Conservation (phyloP, 345 rosid genomes). For the Noccaea caerulescens region DNA sequence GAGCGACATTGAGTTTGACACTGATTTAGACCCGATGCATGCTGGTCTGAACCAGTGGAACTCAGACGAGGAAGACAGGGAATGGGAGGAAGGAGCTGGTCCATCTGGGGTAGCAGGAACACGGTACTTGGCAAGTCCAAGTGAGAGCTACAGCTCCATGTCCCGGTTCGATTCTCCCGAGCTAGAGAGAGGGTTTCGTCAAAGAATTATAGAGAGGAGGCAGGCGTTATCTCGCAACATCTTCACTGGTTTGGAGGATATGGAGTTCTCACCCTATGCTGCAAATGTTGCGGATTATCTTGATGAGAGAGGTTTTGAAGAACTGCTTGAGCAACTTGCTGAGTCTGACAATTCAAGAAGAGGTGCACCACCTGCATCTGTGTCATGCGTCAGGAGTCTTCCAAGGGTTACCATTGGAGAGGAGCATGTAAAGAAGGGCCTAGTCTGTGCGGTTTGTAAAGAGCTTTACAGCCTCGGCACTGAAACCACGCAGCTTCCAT, state of each 20-base stretch:
- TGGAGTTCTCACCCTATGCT: constrained; percentile 48
- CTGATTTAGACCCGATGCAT: constrained; percentile 95
- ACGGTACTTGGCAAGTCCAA: constrained; percentile 50
- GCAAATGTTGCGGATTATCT: constrained; percentile 64
- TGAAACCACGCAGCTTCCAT: constrained; percentile 81
- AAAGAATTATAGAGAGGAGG: constrained; percentile 54
- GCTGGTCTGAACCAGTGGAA: constrained; percentile 78
- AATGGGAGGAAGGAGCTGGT: constrained; percentile 49
- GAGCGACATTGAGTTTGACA: constrained; percentile 67
- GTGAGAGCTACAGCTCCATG: constrained; percentile 51
- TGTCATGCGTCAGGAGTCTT: constrained; percentile 62
- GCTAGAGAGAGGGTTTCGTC: constrained; percentile 42
- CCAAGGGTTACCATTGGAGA: constrained; percentile 54
- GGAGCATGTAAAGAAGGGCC: constrained; percentile 56
- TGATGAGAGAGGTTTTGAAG: constrained; percentile 67
- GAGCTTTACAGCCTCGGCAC: constrained; percentile 60
- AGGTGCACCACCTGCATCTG: constrained; percentile 92
- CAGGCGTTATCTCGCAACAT: constrained; percentile 45
- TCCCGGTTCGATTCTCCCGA: constrained; percentile 51
- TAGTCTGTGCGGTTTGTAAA: constrained; percentile 88
- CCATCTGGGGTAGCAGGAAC: constrained; percentile 42
- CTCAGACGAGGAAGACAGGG: constrained; percentile 70
- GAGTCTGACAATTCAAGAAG: constrained; percentile 73
- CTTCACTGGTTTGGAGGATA: constrained; percentile 50
- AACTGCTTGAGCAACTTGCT: constrained; percentile 74